These are phyloP conservation scores for Pharnaceum exiguum DNA, from an alignment of 148 eudicot species.

Conservation along the genomic window DNA sequence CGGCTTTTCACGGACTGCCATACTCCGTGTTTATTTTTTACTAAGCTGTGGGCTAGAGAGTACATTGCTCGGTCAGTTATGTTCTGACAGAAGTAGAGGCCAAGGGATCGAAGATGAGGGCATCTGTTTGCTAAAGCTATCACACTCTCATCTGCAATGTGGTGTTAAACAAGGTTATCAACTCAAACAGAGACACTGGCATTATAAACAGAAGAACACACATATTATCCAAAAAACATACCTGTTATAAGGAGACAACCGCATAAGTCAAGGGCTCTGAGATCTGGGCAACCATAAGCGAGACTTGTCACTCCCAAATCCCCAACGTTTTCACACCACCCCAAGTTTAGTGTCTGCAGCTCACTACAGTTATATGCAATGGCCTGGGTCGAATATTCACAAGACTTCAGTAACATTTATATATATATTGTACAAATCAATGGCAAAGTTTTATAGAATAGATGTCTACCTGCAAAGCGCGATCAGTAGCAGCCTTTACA, in stretches of 20 bases:
- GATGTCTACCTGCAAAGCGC: slow-evolving; percentile 65
- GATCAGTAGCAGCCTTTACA: slow-evolving; percentile 81
- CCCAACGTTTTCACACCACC: slow-evolving; percentile 92
- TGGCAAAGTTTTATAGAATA: background rate
- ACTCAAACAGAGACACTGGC: background rate
- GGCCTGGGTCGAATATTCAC: slow-evolving; percentile 65
- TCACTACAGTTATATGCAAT: slow-evolving; percentile 78
- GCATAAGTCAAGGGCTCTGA: slow-evolving; percentile 85
- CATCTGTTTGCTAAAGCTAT: slow-evolving; percentile 86
- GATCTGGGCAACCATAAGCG: slow-evolving; percentile 85
- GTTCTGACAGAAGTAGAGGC: slow-evolving; percentile 88
- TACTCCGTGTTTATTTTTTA: slow-evolving; percentile 51
- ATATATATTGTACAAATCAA: background rate
- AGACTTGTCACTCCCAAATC: slow-evolving; percentile 85
- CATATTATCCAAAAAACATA: slow-evolving; percentile 14
- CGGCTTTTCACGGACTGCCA: slow-evolving; percentile 52
- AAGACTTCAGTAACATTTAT: background rate
- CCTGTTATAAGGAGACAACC: slow-evolving; percentile 97
- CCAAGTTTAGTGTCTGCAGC: slow-evolving; percentile 69
- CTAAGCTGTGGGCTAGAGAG: slow-evolving; percentile 70
- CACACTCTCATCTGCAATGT: slow-evolving; percentile 76
- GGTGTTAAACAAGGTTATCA: background rate
- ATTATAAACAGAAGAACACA: background rate
- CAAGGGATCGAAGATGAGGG: slow-evolving; percentile 66
- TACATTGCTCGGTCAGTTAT: slow-evolving; percentile 95